A percentile compares a stretch with the other conserved stretches of the same genome.
phyloP scores from a whole-genome alignment of 83 land plant genomes.

The Larix sibirica region DNA sequence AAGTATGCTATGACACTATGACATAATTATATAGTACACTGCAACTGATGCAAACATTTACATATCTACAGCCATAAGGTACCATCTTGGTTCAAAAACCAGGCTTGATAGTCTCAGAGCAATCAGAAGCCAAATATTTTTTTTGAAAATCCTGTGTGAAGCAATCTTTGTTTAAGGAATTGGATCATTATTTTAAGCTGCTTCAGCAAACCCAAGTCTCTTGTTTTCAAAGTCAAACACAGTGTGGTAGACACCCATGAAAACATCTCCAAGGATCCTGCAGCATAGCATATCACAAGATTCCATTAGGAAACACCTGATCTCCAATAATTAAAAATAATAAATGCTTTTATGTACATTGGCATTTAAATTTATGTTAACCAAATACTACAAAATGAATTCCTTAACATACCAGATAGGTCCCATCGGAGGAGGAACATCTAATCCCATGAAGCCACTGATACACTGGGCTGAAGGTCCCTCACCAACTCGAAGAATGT shows the following conservation, averaged over 20 bases:
- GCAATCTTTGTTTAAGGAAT: not conserved
- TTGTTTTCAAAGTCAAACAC: constrained; percentile 79
- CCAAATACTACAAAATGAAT: not conserved
- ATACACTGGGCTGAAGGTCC: constrained; percentile 40
- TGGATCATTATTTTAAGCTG: constrained; percentile 30
- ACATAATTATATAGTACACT: too few species aligned
- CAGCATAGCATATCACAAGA: constrained; percentile 3
- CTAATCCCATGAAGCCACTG: constrained; percentile 57
- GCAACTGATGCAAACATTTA: too few species aligned
- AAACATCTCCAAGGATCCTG: constrained; percentile 90
- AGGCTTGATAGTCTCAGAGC: too few species aligned
- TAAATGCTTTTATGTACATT: not conserved
- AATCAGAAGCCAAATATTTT: too few species aligned
- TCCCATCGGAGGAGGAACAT: constrained; percentile 51
- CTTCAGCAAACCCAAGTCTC: constrained; percentile 75
- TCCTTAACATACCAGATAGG: constrained; percentile 46
- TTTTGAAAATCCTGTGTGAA: too few species aligned
- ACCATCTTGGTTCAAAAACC: too few species aligned
- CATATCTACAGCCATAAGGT: too few species aligned
- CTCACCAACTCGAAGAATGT: constrained; percentile 43
- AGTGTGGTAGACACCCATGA: constrained; percentile 91
- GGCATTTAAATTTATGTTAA: not conserved
- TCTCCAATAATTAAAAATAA: not conserved
- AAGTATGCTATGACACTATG: too few species aligned
- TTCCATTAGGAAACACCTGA: not conserved